Conservation (phyloP, 176 grass and related monocot genomes). For the Triticum aestivum region DNA sequence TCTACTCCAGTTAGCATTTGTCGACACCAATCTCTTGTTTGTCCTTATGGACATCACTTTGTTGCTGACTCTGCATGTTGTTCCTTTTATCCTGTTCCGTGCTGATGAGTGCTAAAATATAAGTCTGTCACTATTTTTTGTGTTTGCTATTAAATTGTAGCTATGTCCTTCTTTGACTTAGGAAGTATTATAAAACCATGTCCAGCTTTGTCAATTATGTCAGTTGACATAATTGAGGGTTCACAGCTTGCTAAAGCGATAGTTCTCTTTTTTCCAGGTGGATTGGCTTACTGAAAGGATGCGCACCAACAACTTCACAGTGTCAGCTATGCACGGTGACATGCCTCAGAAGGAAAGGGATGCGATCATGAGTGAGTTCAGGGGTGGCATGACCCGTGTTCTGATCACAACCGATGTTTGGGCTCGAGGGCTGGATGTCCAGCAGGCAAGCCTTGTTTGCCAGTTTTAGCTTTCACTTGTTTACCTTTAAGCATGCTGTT, state of each 20-base stretch:
- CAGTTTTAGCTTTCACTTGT: neutral
- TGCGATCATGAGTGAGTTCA: constrained; percentile 87
- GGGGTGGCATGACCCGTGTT: constrained; percentile 70
- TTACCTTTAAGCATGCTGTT: neutral
- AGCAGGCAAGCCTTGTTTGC: constrained; percentile 56
- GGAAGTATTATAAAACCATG: neutral
- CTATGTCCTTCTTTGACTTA: neutral
- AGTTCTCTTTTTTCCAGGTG: constrained; percentile 52
- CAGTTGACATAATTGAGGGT: neutral
- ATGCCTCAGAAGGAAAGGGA: constrained; percentile 97
- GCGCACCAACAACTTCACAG: constrained; percentile 95
- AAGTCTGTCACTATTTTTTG: neutral
- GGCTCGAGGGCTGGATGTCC: constrained; percentile 89
- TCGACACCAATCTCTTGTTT: neutral
- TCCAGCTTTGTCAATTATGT: neutral
- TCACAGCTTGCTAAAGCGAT: neutral
- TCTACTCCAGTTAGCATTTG: neutral
- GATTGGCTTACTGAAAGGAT: constrained; percentile 97
- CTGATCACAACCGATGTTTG: constrained; percentile 94
- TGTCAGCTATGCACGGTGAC: constrained; percentile 92
- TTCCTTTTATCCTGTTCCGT: neutral
- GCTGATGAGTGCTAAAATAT: neutral
- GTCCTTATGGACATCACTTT: neutral
- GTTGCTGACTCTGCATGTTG: neutral
- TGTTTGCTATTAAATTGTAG: neutral